Percentiles rank a stretch among this genome's conserved stretches.
Conservation (phyloP, 352 stramenopile species). For the Pythium sukuiense region DNA sequence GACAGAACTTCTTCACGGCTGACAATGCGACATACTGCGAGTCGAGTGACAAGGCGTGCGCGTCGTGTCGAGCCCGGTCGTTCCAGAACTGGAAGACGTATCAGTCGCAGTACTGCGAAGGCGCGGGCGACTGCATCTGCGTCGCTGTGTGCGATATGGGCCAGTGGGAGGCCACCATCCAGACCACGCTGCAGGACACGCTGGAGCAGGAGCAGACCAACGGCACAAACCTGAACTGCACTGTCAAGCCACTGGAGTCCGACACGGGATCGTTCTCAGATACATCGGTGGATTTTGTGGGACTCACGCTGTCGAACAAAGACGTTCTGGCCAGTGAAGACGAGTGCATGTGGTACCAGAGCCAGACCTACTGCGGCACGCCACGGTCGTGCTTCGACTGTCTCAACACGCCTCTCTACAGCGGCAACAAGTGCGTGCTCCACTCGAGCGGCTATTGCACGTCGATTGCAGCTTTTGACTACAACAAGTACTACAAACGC, state of each 20-base stretch:
- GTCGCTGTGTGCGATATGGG: slow-evolving; percentile 47
- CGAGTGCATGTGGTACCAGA: slow-evolving; percentile 66
- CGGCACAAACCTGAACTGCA: slow-evolving; percentile 7
- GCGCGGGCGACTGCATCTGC: slow-evolving; percentile 44
- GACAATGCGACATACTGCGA: slow-evolving; percentile 61
- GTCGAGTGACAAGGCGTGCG: slow-evolving; percentile 36
- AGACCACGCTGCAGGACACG: slow-evolving; percentile 32
- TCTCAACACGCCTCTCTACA: slow-evolving; percentile 30
- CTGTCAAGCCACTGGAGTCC: not conserved
- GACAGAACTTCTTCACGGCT: slow-evolving; percentile 63
- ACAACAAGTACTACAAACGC: slow-evolving; percentile 39
- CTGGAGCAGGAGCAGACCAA: slow-evolving; percentile 26
- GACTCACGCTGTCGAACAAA: slow-evolving; percentile 25
- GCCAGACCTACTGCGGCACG: slow-evolving; percentile 46
- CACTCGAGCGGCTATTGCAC: slow-evolving; percentile 57
- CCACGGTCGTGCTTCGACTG: slow-evolving; percentile 60
- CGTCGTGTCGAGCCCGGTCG: slow-evolving; percentile 32
- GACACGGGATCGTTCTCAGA: not conserved
- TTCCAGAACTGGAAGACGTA: slow-evolving; percentile 38
- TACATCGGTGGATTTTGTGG: slow-evolving; percentile 19
- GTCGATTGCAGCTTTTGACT: slow-evolving; percentile 43
- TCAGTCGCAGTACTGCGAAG: slow-evolving; percentile 51
- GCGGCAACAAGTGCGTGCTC: slow-evolving; percentile 45
- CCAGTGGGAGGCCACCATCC: slow-evolving; percentile 43
- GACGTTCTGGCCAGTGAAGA: slow-evolving; percentile 38